A percentile compares a stretch with the other conserved stretches of the same genome.
These are phyloP conservation scores for Xylaria palmicola DNA, from an alignment of 495 filamentous ascomycete species.

Conservation along the genomic window DNA sequence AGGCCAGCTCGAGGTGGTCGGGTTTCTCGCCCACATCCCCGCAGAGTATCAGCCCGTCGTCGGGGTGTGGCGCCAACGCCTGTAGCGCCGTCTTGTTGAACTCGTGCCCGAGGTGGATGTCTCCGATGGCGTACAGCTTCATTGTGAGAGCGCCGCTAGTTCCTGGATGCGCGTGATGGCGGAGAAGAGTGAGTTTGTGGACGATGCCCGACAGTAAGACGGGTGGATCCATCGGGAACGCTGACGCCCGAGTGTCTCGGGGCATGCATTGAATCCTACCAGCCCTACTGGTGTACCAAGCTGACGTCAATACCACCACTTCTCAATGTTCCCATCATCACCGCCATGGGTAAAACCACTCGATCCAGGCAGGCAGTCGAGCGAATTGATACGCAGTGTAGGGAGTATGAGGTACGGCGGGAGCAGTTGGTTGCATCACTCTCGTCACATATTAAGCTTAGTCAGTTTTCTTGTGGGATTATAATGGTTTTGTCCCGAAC, in stretches of 20 bases:
- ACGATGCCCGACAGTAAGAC: neutral
- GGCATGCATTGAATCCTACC: neutral
- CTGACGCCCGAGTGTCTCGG: neutral
- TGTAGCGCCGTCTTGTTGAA: constrained; percentile 30
- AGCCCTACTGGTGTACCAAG: too few species aligned
- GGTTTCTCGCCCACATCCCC: constrained; percentile 35
- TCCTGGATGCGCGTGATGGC: neutral
- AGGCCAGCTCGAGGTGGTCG: constrained; percentile 30
- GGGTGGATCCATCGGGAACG: constrained; percentile 6
- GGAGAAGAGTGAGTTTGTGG: constrained; percentile 7
- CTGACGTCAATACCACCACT: too few species aligned
- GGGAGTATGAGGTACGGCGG: too few species aligned
- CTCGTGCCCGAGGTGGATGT: constrained; percentile 36
- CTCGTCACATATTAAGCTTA: too few species aligned
- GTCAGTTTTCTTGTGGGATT: too few species aligned
- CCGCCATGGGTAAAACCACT: too few species aligned
- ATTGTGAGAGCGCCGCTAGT: constrained; percentile 10
- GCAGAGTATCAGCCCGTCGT: constrained; percentile 34
- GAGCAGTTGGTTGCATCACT: too few species aligned
- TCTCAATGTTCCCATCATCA: too few species aligned
- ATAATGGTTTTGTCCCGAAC: too few species aligned
- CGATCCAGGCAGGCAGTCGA: too few species aligned
- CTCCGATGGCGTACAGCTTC: constrained; percentile 38
- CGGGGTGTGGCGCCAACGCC: constrained; percentile 28
- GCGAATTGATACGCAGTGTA: too few species aligned